phyloP scores from a whole-genome alignment of 1,284 basidiomycete genomes.

The Trichosporon ovoides region DNA sequence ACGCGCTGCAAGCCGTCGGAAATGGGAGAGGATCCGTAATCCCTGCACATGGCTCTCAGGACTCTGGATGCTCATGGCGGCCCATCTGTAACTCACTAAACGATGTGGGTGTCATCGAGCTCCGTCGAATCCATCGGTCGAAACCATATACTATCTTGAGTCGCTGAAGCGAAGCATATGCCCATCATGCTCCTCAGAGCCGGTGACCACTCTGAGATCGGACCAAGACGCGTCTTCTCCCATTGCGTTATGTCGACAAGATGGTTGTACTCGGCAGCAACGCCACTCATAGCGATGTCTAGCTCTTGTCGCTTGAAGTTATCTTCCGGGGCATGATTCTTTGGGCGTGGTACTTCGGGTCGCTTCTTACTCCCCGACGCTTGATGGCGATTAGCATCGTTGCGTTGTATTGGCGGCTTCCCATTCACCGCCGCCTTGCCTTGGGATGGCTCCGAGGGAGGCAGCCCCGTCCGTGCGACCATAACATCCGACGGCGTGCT shows the following conservation, averaged over 20 bases:
- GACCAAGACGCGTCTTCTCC: background rate
- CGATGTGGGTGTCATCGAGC: constrained; percentile 29
- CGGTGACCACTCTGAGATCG: constrained; percentile 19
- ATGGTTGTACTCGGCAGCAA: background rate
- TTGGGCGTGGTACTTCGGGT: background rate
- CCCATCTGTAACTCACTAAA: constrained; percentile 36
- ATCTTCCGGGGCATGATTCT: background rate
- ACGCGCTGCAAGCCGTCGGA: no score
- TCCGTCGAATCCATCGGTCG: constrained; percentile 12
- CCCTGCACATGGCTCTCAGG: no score
- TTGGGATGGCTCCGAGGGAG: background rate
- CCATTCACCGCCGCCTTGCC: background rate
- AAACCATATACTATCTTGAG: constrained; percentile 26
- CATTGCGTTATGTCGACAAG: background rate
- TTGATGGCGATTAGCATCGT: background rate
- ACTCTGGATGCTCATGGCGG: no score
- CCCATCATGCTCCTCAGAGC: constrained; percentile 29
- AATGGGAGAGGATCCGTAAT: no score
- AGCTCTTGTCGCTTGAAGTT: constrained; percentile 3
- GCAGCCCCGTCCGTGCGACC: background rate
- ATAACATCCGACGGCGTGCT: background rate
- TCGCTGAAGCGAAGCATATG: constrained; percentile 19
- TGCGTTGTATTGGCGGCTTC: background rate
- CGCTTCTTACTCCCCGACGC: background rate
- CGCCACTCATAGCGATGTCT: background rate